phyloP scores from a whole-genome alignment of 441 rosid species.

The Macaranga tanarius region DNA sequence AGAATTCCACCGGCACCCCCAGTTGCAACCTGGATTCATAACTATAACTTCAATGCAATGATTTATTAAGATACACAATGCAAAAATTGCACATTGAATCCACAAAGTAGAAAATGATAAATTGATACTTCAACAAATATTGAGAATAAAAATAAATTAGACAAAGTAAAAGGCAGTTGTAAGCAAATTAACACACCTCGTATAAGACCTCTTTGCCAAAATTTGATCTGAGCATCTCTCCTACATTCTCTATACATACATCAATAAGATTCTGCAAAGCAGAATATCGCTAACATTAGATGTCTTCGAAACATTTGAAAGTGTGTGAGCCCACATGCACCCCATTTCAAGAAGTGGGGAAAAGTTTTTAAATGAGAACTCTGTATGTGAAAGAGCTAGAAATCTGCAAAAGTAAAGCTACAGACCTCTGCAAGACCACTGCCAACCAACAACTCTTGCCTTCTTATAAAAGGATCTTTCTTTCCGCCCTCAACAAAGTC shows the following conservation, averaged over 20 bases:
- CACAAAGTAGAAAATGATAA: conserved; percentile 3
- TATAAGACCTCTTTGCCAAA: conserved; percentile 76
- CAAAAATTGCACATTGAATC: neutral
- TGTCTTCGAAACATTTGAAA: neutral
- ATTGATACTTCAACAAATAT: neutral
- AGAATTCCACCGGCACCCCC: conserved; percentile 79
- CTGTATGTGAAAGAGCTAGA: neutral
- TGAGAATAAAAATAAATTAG: neutral
- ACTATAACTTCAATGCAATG: conserved; percentile 7
- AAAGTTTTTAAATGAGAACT: neutral
- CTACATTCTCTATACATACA: conserved; percentile 60
- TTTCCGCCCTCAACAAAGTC: conserved; percentile 54
- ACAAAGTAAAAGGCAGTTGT: neutral
- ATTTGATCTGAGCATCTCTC: conserved; percentile 71
- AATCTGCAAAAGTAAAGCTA: neutral
- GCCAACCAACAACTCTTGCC: conserved; percentile 71
- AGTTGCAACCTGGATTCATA: conserved; percentile 52
- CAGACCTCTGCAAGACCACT: conserved; percentile 95
- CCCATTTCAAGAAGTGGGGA: neutral
- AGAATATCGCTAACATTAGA: conserved; percentile 15
- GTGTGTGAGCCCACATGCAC: neutral
- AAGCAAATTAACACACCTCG: conserved; percentile 46
- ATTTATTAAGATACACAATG: neutral
- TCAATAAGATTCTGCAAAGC: conserved; percentile 70
- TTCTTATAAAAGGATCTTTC: conserved; percentile 73